Evolutionary conservation across 805 yeast species (phyloP).

Genomic region (Starmerella riodocensis): DNA sequence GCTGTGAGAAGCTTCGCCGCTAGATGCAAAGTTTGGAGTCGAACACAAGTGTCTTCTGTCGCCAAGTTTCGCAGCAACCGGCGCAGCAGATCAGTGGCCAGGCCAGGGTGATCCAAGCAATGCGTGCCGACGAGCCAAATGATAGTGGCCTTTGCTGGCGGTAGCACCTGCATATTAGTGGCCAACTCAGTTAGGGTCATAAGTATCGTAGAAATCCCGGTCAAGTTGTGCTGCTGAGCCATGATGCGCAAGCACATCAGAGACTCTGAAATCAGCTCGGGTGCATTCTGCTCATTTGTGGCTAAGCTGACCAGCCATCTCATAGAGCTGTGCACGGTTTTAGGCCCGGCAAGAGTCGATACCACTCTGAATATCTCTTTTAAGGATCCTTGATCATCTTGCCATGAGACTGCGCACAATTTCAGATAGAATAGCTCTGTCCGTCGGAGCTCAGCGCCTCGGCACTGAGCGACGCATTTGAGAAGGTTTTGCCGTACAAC

Average conservation of each 20-base stretch:
- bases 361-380: slow-evolving; percentile 6
- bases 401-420: slow-evolving; percentile 10
- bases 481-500: slow-evolving; percentile 42
- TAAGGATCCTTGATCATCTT: slow-evolving; percentile 4
- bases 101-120: slow-evolving; percentile 34
- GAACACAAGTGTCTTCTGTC: slow-evolving; percentile 40
- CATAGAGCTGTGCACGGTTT: slow-evolving; percentile 1
- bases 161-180: background rate
- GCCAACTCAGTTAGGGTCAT: slow-evolving; percentile 4
- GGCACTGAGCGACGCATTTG: slow-evolving; percentile 23
- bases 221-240: slow-evolving; percentile 15
- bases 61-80: slow-evolving; percentile 41
- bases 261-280: slow-evolving; percentile 16
- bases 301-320: slow-evolving; percentile 17
- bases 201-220: slow-evolving; percentile 7
- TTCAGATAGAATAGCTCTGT: slow-evolving; percentile 41
- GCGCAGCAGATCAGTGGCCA: slow-evolving; percentile 70
- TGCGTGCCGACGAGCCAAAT: slow-evolving; percentile 86
- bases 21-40: slow-evolving; percentile 57
- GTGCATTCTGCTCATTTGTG: slow-evolving; percentile 4
- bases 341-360: slow-evolving; percentile 1
- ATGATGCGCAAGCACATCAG: slow-evolving; percentile 18
- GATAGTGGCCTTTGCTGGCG: slow-evolving; percentile 54
- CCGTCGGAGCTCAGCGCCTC: slow-evolving; percentile 28
- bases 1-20: slow-evolving; percentile 59